These are phyloP conservation scores for Phalaenopsis hybrid DNA, from an alignment of 116 monocot species.

Conservation along the genomic window DNA sequence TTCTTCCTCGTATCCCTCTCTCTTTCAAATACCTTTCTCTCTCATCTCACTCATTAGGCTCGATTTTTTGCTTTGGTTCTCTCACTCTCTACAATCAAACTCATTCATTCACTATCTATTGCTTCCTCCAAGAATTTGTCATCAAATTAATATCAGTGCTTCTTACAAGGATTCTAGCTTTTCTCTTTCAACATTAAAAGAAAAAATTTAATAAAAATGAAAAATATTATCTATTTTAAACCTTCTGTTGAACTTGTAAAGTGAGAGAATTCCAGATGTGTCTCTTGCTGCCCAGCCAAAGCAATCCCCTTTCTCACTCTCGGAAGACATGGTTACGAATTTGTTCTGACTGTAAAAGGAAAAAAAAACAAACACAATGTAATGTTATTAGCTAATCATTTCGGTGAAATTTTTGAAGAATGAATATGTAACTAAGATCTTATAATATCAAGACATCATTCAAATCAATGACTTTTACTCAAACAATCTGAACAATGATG, in stretches of 20 bases:
- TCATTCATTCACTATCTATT: too few species aligned
- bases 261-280: slow-evolving; percentile 38
- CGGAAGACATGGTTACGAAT: slow-evolving; percentile 17
- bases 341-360: background rate
- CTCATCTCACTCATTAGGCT: too few species aligned
- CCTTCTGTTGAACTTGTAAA: slow-evolving; percentile 37
- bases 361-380: background rate
- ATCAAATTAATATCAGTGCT: background rate
- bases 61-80: too few species aligned
- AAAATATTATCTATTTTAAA: slow-evolving; percentile 6
- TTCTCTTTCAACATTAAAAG: background rate
- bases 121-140: background rate
- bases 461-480: background rate
- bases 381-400: background rate
- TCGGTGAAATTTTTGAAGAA: background rate
- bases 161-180: background rate
- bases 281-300: slow-evolving; percentile 47
- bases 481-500: background rate
- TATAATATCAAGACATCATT: background rate
- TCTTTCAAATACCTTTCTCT: too few species aligned
- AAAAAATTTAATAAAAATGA: background rate
- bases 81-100: too few species aligned
- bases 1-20: too few species aligned
- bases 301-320: slow-evolving; percentile 23
- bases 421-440: background rate